phyloP scores from a whole-genome alignment of 352 stramenopile genomes.

The Phytophthora podocarpi region DNA sequence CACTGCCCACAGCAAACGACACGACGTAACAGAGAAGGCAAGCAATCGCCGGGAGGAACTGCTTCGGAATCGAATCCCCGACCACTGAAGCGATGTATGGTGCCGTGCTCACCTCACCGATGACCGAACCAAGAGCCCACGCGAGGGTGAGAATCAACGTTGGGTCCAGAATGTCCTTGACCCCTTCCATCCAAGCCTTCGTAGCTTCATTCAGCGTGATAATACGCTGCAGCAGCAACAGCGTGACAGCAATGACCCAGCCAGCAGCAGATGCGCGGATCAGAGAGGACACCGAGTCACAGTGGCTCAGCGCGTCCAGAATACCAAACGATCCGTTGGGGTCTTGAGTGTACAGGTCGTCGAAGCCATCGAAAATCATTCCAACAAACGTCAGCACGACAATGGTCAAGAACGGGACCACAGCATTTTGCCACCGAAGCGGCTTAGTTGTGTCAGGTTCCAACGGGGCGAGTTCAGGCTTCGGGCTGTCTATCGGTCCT shows the following conservation, averaged over 20 bases:
- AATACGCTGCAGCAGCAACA: constrained; percentile 84
- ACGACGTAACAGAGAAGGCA: constrained; percentile 89
- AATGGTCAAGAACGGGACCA: constrained; percentile 84
- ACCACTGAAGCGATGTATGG: constrained; percentile 84
- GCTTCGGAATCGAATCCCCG: constrained; percentile 71
- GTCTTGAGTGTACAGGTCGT: constrained; percentile 46
- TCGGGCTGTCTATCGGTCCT: constrained; percentile 73
- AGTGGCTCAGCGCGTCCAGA: constrained; percentile 79
- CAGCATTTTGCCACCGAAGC: constrained; percentile 84
- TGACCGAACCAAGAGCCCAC: constrained; percentile 89
- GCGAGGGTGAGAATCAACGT: constrained; percentile 90
- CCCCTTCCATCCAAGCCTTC: constrained; percentile 90
- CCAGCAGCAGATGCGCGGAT: constrained; percentile 80
- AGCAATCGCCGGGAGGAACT: constrained; percentile 81
- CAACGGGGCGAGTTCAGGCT: constrained; percentile 64
- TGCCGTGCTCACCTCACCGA: constrained; percentile 85
- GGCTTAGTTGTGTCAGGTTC: constrained; percentile 78
- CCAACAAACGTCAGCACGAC: constrained; percentile 85
- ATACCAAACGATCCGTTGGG: constrained; percentile 57
- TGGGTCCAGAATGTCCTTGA: constrained; percentile 92
- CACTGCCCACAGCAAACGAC: constrained; percentile 90
- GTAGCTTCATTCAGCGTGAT: constrained; percentile 88
- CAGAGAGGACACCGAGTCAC: constrained; percentile 76
- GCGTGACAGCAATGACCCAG: constrained; percentile 71
- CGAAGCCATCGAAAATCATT: constrained; percentile 88